Evolutionary conservation across 495 filamentous ascomycete genomes (phyloP).

Genomic region (Lasiosphaeris hirsuta): DNA sequence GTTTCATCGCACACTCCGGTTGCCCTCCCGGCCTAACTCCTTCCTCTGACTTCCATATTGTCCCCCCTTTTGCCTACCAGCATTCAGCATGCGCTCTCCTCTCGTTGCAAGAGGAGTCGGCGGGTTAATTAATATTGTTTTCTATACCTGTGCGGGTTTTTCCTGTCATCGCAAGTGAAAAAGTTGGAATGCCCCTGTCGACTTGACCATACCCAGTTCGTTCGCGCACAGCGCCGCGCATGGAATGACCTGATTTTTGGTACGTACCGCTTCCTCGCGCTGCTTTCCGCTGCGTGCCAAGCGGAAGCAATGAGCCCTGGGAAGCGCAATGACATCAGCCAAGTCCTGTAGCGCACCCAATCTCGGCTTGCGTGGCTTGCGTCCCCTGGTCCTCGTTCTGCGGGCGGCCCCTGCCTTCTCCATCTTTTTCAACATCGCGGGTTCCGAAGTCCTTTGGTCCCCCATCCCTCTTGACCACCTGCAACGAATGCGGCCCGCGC

Average conservation of each 20-base stretch:
- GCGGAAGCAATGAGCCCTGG: not conserved
- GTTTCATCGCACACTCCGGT: too few species aligned
- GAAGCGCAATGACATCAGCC: constrained; percentile 19
- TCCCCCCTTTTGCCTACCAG: too few species aligned
- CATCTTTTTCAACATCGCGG: constrained; percentile 20
- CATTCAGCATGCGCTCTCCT: too few species aligned
- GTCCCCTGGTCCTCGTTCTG: constrained; percentile 6
- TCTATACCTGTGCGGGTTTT: constrained; percentile 5
- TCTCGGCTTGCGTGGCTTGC: constrained; percentile 5
- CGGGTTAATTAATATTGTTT: not conserved
- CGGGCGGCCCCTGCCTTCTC: constrained; percentile 10
- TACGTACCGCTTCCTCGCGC: constrained; percentile 2
- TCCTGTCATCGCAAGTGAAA: not conserved
- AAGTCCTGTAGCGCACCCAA: constrained; percentile 15
- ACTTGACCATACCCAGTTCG: constrained; percentile 3
- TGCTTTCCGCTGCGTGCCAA: too few species aligned
- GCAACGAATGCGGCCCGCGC: too few species aligned
- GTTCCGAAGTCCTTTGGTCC: not conserved
- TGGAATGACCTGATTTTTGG: constrained; percentile 24
- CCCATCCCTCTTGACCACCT: too few species aligned
- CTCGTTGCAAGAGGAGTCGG: too few species aligned
- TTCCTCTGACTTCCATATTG: too few species aligned
- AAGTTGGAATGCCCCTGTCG: constrained; percentile 3
- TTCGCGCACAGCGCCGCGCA: constrained; percentile 1
- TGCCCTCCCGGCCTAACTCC: too few species aligned